Evolutionary conservation across 2,329 filamentous ascomycete species (phyloP).

Genomic region (Penicillium sumatraense): DNA sequence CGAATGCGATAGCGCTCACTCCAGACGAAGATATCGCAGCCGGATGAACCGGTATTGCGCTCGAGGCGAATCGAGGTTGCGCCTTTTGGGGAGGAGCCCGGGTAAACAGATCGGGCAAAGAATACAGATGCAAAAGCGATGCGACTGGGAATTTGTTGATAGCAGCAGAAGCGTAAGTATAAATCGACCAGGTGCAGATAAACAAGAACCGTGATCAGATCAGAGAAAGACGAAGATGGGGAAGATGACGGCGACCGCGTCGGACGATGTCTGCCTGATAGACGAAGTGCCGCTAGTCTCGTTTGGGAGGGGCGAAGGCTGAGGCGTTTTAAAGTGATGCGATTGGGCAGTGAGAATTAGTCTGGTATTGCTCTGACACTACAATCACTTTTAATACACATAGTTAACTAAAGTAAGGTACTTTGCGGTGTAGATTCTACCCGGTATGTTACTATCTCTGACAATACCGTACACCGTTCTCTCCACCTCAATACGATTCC

Average conservation of each 20-base stretch:
- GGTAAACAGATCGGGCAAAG: neutral
- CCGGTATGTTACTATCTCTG: too few relatives aligned
- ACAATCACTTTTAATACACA: neutral
- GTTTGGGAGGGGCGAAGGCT: conserved; percentile 26
- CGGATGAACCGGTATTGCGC: conserved; percentile 3
- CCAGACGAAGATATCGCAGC: neutral
- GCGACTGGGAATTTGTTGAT: neutral
- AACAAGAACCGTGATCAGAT: conserved; percentile 1
- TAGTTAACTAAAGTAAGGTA: too few relatives aligned
- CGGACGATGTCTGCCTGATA: conserved; percentile 46
- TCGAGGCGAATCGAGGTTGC: conserved; percentile 1
- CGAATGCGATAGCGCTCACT: neutral
- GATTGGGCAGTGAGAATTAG: conserved; percentile 16
- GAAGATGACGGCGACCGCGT: conserved; percentile 27
- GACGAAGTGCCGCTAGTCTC: conserved; percentile 32
- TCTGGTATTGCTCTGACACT: too few relatives aligned
- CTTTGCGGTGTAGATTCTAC: too few relatives aligned
- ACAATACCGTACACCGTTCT: too few relatives aligned
- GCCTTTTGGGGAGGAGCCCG: neutral
- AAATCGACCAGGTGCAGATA: neutral
- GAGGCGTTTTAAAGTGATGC: conserved; percentile 13
- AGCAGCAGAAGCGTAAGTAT: neutral
- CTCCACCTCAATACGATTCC: too few relatives aligned
- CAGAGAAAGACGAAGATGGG: conserved; percentile 18
- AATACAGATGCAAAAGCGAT: neutral